These are phyloP conservation scores for Leccinum holopus DNA, from an alignment of 1,284 basidiomycete genomes.

Conservation along the genomic window DNA sequence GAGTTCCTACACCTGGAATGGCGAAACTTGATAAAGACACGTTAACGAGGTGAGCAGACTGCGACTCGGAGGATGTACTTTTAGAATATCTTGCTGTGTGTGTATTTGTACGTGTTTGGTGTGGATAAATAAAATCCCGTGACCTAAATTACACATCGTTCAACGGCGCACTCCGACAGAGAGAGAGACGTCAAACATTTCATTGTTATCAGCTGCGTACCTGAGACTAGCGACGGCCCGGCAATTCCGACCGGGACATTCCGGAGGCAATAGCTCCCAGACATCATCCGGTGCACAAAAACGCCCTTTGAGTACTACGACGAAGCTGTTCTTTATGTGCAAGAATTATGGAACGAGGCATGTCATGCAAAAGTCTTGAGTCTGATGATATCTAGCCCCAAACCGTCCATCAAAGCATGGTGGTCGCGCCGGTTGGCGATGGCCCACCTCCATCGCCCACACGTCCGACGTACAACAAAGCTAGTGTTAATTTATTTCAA, in stretches of 20 bases:
- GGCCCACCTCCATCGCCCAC: conserved; percentile 44
- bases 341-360: conserved; percentile 92
- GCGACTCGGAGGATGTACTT: too few relatives aligned
- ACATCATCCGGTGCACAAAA: conserved; percentile 40
- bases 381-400: conserved; percentile 45
- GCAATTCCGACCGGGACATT: conserved; percentile 13
- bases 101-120: too few relatives aligned
- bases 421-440: conserved; percentile 11
- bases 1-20: too few relatives aligned
- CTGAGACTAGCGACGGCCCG: too few relatives aligned
- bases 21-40: too few relatives aligned
- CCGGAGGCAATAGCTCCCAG: conserved; percentile 28
- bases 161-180: too few relatives aligned
- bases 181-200: too few relatives aligned
- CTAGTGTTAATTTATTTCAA: conserved; percentile 30
- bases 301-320: conserved; percentile 74
- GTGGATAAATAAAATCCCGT: too few relatives aligned
- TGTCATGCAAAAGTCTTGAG: conserved; percentile 7
- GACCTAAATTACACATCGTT: too few relatives aligned
- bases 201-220: too few relatives aligned
- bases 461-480: conserved; percentile 33
- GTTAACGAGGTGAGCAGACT: too few relatives aligned
- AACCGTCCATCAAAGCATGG: conserved; percentile 57
- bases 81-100: too few relatives aligned
- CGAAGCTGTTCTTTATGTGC: conserved; percentile 91